Base-by-base conservation (phyloP, 805 yeast genomes). In the Danielia reshetovae region DNA sequence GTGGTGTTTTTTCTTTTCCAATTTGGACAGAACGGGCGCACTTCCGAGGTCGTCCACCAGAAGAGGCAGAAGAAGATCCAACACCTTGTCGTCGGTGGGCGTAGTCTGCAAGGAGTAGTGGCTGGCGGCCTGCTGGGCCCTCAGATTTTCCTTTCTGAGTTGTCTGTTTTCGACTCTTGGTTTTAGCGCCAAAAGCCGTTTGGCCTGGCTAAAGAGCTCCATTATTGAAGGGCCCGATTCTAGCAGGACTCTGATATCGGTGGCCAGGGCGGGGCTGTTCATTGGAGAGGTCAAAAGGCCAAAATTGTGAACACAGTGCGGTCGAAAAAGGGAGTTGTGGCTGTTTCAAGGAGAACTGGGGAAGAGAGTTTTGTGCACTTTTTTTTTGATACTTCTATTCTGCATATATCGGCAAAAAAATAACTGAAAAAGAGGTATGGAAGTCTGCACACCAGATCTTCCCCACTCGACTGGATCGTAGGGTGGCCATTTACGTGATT, bases 131-230 rank as follows among this genome's bases (percentile, higher is more conserved):
- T 40, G 46, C 40, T 65, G 72, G 14, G 48, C 35, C 25, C 51
- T 50, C 19, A 49, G 36, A 35, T 42, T 55, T n/a, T 60, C 62
- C 40, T 62, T 63, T 13, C 73, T 46, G 7, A 59, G 36, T 26
- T 58, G 61, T 27, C 71, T 49, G 45, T 67, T 65, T 36, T 61
- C 66, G 18, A 66, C 62, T 29, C 73, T 44, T 4, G 64, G 56
- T 38, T 65, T 67, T 27, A 67, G 52, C 13, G 63, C 50, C 30
- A 67, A 48, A 19, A 67, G 50, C 36, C 59, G 62, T 40, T 60
- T 63, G 7, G 71, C 73, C 19, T 69, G 65, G 47, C 57, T 45
- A 41, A 65, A 65, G 24, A 67, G 61, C 43, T 67, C 72, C 42
- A 55, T 52, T 14, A 67, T 62, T 7, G 70, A 59, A 10, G 72